Percentiles rank a stretch among this genome's conserved stretches.
Conservation (phyloP, 176 grass and related monocot species). For the Carex scoparia region DNA sequence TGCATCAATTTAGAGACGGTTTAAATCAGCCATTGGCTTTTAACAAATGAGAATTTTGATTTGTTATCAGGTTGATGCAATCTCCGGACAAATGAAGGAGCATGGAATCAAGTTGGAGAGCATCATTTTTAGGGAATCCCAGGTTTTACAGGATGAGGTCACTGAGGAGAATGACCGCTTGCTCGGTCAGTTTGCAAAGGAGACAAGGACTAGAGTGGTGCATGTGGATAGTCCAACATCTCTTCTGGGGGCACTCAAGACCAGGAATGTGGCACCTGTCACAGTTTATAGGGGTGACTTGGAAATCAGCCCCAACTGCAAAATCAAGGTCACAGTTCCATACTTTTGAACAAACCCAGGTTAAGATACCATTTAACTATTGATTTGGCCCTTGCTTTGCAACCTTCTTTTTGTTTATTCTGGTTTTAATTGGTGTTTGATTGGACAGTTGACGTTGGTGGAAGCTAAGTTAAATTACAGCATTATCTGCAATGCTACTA, state of each 20-base stretch:
- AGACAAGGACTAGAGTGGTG: conserved; percentile 47
- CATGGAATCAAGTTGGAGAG: conserved; percentile 71
- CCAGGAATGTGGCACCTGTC: conserved; percentile 75
- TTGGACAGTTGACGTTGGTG: neutral
- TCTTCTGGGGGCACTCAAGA: conserved; percentile 75
- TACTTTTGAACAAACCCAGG: neutral
- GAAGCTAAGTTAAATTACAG: neutral
- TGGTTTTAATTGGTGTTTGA: neutral
- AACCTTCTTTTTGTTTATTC: neutral
- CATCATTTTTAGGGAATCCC: conserved; percentile 63
- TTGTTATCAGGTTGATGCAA: conserved; percentile 41
- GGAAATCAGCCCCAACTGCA: conserved; percentile 71
- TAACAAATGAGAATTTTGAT: conserved; percentile 4
- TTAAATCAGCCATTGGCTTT: neutral
- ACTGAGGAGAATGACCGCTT: conserved; percentile 77
- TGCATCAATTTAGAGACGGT: neutral
- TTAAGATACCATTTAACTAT: neutral
- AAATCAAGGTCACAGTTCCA: conserved; percentile 58
- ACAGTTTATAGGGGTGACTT: conserved; percentile 92
- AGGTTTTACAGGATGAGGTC: conserved; percentile 28
- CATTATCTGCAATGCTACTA: neutral
- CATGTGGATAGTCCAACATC: conserved; percentile 72
- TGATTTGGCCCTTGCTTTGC: neutral
- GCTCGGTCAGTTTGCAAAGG: conserved; percentile 61
- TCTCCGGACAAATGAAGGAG: conserved; percentile 70